Evolutionary conservation across 2,329 filamentous ascomycete genomes (phyloP).

Genomic region (Pseudogymnoascus sp.): DNA sequence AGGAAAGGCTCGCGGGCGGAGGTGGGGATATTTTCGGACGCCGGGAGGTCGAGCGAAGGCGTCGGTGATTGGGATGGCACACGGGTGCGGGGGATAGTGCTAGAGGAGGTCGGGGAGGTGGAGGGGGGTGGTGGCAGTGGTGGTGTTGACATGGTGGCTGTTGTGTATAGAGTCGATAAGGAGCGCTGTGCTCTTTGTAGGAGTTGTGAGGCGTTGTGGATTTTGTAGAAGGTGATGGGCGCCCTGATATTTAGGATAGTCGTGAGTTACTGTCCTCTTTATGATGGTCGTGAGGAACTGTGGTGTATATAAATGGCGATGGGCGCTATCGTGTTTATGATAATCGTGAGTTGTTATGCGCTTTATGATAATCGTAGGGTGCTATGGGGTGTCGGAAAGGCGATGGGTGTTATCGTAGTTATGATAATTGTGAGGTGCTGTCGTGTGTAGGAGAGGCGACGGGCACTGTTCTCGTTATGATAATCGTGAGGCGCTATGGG

Average conservation of each 20-base stretch:
- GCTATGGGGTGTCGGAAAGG: neutral
- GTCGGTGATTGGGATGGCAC: no score
- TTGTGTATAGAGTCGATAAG: neutral
- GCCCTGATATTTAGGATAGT: neutral
- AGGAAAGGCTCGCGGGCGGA: no score
- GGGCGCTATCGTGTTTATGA: neutral
- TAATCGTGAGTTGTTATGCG: neutral
- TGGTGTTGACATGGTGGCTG: neutral
- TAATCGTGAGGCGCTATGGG: neutral
- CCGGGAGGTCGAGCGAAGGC: no score
- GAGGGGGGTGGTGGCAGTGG: neutral
- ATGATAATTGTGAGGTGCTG: no score
- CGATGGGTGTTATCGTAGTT: no score
- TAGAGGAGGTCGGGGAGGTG: neutral
- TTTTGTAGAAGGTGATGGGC: neutral
- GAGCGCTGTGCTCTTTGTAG: neutral
- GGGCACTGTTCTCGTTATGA: no score
- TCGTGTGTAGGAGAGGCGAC: no score
- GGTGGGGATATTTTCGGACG: no score
- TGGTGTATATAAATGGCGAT: neutral
- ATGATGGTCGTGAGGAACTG: neutral
- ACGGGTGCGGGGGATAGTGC: no score
- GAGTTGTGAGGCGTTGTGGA: neutral
- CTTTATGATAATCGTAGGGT: neutral
- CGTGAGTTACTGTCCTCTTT: neutral